Evolutionary conservation across 2,329 filamentous ascomycete genomes (phyloP), one percentile per base, ranked within the genome.

Genomic region (Epichloe festucae): DNA sequence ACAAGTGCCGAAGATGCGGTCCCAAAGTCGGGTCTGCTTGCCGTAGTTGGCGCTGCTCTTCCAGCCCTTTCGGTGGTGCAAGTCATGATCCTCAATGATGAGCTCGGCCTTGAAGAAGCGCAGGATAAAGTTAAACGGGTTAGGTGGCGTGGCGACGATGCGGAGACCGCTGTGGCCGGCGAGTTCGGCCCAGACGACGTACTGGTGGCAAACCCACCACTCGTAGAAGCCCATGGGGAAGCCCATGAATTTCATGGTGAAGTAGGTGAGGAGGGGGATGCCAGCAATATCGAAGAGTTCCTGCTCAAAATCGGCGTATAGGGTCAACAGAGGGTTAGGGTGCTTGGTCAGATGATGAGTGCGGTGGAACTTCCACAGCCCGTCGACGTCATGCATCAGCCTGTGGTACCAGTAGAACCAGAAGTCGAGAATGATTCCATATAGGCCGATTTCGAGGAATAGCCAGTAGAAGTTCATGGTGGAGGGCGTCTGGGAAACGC

Each of bases 371-470:
- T 53, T 50, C 52, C 52, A 53, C 5, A 53, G 45, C 1, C 48
- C 21, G 8, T 44, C 7, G 3, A 53, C 52, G 12, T 53, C 48
- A 5, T 53, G 52, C 52, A 53, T 53, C 21, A 53, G 39, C n/a
- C 52, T 14, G 38, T 53, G 52, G n/a, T 53, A 53, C 52, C 52
- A 53, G 44, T 53, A 53, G 52, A 53, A 53, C 34, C 48, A 53
- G 23, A 53, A 53, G 34, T 53, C 52, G 4, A 53, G 52, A 11
- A 53, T 44, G 34, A 53, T 45, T 0, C 27, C 48, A 12, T 53
- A 53, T 21, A 34, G 19, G 12, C 52, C 52, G 8, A 34, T 44
- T n/a, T 53, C 48, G 4, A 53, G 23, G 36, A 47, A 19, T 2
- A 53, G 17, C 51, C 35, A 27, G 40, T 5, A 7, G 31, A 44